A percentile compares a stretch with the other conserved stretches of the same genome.
Evolutionary conservation across 371 early-diverging fungal species (phyloP).

Genomic region (Circinella minor): DNA sequence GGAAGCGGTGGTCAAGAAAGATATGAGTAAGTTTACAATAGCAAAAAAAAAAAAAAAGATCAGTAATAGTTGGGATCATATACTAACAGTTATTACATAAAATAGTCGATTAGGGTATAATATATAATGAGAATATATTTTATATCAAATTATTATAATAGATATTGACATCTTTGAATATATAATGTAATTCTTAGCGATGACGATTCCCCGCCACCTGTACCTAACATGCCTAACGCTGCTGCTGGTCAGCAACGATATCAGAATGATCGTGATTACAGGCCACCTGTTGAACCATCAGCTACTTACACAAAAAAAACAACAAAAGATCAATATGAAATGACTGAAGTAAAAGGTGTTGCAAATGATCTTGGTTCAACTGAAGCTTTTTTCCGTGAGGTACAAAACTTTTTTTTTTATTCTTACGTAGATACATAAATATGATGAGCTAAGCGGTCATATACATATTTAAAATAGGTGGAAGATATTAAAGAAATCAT

Average conservation of each 20-base stretch:
- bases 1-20: slow-evolving; percentile 35
- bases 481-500: slow-evolving; percentile 74
- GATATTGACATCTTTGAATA: background rate
- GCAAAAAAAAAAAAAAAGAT: too few species aligned
- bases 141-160: background rate
- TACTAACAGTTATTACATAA: too few species aligned
- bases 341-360: slow-evolving; percentile 30
- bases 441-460: slow-evolving; percentile 3
- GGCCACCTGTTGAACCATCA: slow-evolving; percentile 48
- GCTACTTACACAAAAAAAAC: slow-evolving; percentile 37
- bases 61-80: too few species aligned
- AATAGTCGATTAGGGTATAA: background rate
- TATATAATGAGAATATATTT: background rate
- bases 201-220: slow-evolving; percentile 46
- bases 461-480: slow-evolving; percentile 44
- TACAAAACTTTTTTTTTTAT: slow-evolving; percentile 15
- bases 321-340: slow-evolving; percentile 50
- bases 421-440: background rate
- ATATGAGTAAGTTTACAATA: slow-evolving; percentile 43
- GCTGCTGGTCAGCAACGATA: slow-evolving; percentile 30
- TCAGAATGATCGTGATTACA: slow-evolving; percentile 34
- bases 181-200: slow-evolving; percentile 25
- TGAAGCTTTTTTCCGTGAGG: slow-evolving; percentile 55
- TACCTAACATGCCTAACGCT: slow-evolving; percentile 31
- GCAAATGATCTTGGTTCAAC: slow-evolving; percentile 34